phyloP scores from a whole-genome alignment of 805 yeast species.

The Kodamaea restingae region DNA sequence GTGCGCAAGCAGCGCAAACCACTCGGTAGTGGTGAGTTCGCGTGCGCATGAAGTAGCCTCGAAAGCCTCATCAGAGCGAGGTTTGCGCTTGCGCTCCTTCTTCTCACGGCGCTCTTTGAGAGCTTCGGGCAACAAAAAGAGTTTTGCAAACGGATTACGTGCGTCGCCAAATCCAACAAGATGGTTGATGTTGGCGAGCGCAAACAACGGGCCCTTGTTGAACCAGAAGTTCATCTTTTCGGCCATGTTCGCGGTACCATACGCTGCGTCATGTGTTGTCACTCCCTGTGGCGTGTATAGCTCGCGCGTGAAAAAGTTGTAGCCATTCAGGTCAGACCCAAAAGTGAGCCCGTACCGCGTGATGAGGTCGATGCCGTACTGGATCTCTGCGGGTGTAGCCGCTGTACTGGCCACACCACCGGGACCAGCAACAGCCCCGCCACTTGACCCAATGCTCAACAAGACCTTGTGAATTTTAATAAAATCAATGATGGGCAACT shows the following conservation, averaged over 20 bases:
- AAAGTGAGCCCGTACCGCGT: slow-evolving; percentile 62
- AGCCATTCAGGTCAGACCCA: slow-evolving; percentile 62
- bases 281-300: slow-evolving; percentile 24
- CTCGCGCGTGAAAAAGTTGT: slow-evolving; percentile 53
- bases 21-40: slow-evolving; percentile 38
- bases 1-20: slow-evolving; percentile 55
- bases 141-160: slow-evolving; percentile 68
- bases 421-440: slow-evolving; percentile 17
- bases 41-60: slow-evolving; percentile 20
- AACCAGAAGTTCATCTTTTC: slow-evolving; percentile 68
- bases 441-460: slow-evolving; percentile 44
- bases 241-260: slow-evolving; percentile 22
- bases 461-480: slow-evolving; percentile 66
- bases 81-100: slow-evolving; percentile 59
- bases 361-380: slow-evolving; percentile 57
- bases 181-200: slow-evolving; percentile 71
- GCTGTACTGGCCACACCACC: neutral
- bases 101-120: slow-evolving; percentile 67
- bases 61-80: slow-evolving; percentile 15
- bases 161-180: slow-evolving; percentile 75
- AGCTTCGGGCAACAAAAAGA: slow-evolving; percentile 69
- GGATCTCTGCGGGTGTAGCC: slow-evolving; percentile 38
- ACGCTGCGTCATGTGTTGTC: slow-evolving; percentile 20
- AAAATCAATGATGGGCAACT: slow-evolving; percentile 57
- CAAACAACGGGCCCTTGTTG: slow-evolving; percentile 71